Conservation (phyloP, 345 rosid species). For the Gossypium mustelinum region DNA sequence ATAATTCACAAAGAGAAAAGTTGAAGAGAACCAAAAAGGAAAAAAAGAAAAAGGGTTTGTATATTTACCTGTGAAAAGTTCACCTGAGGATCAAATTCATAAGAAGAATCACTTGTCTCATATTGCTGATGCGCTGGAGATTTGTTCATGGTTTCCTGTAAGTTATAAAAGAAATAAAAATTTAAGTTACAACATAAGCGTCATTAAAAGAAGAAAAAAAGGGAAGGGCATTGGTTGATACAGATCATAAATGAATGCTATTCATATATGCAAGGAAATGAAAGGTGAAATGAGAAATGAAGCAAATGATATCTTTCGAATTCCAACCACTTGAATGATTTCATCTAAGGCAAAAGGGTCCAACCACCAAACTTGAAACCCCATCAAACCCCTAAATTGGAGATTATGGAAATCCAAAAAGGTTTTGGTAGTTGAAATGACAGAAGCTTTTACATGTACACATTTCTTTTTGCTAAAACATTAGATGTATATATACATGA, state of each 20-base stretch:
- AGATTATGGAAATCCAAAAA: slow-evolving; percentile 17
- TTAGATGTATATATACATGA: background rate
- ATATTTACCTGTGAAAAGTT: slow-evolving; percentile 43
- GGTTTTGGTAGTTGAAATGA: slow-evolving; percentile 27
- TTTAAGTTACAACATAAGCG: background rate
- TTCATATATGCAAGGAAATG: background rate
- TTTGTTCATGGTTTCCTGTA: slow-evolving; percentile 29
- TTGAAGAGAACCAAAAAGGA: background rate
- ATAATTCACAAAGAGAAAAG: background rate
- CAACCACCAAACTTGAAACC: slow-evolving; percentile 25
- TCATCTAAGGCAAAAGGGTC: slow-evolving; percentile 11
- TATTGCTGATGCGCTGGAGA: slow-evolving; percentile 19
- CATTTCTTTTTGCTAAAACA: no score
- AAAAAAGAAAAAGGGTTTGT: background rate
- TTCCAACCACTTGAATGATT: slow-evolving; percentile 16
- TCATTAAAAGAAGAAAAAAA: background rate
- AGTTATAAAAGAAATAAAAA: background rate
- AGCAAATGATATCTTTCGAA: background rate
- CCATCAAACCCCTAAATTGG: background rate
- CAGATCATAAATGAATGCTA: background rate
- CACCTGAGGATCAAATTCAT: slow-evolving; percentile 41
- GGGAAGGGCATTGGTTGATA: background rate
- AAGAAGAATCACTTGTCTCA: slow-evolving; percentile 37
- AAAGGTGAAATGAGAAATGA: background rate
- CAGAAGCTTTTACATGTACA: background rate